phyloP scores from a whole-genome alignment of 208 protist genomes.

The Entamoeba histolytica region DNA sequence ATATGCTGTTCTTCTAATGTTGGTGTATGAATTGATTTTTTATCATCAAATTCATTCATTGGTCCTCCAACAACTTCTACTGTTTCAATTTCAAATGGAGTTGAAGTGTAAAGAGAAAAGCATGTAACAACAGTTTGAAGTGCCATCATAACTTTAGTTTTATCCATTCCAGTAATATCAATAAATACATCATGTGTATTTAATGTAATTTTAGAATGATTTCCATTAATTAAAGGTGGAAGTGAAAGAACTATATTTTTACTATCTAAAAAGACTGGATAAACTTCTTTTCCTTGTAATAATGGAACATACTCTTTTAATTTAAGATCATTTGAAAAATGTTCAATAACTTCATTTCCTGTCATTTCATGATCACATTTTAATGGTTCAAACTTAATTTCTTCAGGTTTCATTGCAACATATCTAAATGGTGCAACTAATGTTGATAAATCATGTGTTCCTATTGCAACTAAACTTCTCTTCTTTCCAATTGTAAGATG shows the following conservation, averaged over 20 bases:
- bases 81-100: constrained; percentile 7
- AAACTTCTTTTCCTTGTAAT: constrained; percentile 35
- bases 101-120: constrained; percentile 1
- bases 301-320: constrained; percentile 39
- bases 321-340: constrained; percentile 35
- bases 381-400: constrained; percentile 73
- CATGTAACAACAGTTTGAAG: not conserved
- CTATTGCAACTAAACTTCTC: constrained; percentile 85
- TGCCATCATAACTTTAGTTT: constrained; percentile 48
- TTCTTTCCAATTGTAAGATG: constrained; percentile 76
- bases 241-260: constrained; percentile 66
- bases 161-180: constrained; percentile 87
- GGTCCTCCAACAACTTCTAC: not conserved
- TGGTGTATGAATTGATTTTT: not conserved
- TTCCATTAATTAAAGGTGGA: constrained; percentile 96
- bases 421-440: constrained; percentile 36
- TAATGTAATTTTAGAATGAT: constrained; percentile 77
- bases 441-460: constrained; percentile 94
- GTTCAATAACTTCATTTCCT: constrained; percentile 54
- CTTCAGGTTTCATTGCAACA: not conserved
- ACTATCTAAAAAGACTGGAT: constrained; percentile 48
- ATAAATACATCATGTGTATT: constrained; percentile 92
- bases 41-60: not conserved
- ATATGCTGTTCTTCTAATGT: constrained; percentile 29
- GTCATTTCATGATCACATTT: constrained; percentile 40